Base-by-base conservation (phyloP, 495 filamentous ascomycete species). In the Penicillium egyptiacum region DNA sequence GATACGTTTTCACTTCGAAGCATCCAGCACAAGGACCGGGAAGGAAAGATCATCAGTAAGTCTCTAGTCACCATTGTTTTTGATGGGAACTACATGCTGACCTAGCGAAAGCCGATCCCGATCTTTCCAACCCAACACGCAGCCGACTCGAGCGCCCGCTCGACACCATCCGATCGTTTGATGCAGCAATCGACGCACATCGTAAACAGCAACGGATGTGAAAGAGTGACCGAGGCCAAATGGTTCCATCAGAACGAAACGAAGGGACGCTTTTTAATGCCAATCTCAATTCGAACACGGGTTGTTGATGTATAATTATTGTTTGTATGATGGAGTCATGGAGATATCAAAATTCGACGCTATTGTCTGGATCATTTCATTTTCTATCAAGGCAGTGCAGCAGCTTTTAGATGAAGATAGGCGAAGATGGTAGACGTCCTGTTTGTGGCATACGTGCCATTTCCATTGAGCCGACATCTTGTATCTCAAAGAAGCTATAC, bases 151-250 rank as follows among this genome's bases (percentile, higher is more conserved):
- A 98, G 75, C 84, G 93, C 20, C 93, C 93, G 12, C 73, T 98
- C 12, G 93, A 97, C 60, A 98, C 93, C 0, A 96, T 98, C 59
- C 84, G 90, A 55, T 86, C 84, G 9, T 97, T 97, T 63, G 89
- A 98, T 66, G 90, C 88, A 23, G 92, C 91, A 12, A 96, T 97
- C 70, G 89, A 96, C 60, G 79, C 64, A 2, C 66, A 67, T 42
- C 69, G 65, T 22, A 67, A 69, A 44, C 61, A 69, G 33, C 64
- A 71, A 42, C 54, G 59, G 1, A 56, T 61, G 55, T 65, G 54
- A 64, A 39, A n/a, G 12, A 35, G 1, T 17, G 20, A 41, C 11
- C 44, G 22, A 37, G 41, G 31, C 22, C 23, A 39, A 44, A 60
- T 28, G 10, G 35, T 22, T 30, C 30, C 12, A 19, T n/a, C 5